A percentile compares a stretch with the other conserved stretches of the same genome.
phyloP scores from a whole-genome alignment of 2,329 filamentous ascomycete genomes.

The Neopestalotiopsis sp. region DNA sequence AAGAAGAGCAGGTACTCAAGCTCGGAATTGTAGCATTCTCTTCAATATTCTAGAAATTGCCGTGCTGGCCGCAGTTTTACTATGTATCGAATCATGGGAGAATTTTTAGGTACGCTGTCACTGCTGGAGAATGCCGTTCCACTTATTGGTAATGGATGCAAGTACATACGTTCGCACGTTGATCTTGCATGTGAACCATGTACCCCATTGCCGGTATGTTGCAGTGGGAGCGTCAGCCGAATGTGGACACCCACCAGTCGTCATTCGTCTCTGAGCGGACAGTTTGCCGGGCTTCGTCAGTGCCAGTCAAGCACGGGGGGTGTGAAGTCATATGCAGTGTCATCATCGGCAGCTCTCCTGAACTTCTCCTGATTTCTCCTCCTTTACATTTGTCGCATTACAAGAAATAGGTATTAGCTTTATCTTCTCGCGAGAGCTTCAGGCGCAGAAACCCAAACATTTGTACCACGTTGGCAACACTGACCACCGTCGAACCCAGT shows the following conservation, averaged over 20 bases:
- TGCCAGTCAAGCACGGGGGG: constrained; percentile 2
- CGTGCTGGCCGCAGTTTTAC: not conserved
- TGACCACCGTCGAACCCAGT: not conserved
- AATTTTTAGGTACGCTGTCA: not conserved
- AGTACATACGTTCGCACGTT: constrained; percentile 1
- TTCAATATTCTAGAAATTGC: not conserved
- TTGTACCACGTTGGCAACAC: not conserved
- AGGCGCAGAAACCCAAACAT: not conserved
- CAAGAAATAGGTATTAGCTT: constrained; percentile 2
- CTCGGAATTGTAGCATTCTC: not conserved
- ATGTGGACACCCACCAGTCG: constrained; percentile 12
- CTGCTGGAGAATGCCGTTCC: not conserved
- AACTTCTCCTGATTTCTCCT: not conserved
- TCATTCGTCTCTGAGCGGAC: constrained; percentile 1
- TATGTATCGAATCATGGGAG: not conserved
- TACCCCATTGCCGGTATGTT: not conserved
- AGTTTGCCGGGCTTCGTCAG: constrained; percentile 8
- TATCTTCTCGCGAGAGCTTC: not conserved
- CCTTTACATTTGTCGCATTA: not conserved
- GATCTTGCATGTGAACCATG: not conserved
- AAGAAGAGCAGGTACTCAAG: not conserved
- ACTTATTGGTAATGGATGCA: not conserved
- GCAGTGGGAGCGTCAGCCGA: not conserved
- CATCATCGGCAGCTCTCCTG: constrained; percentile 11
- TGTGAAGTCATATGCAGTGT: constrained; percentile 6